phyloP scores from a whole-genome alignment of 768 basidiomycete genomes.

The Pleurotus tuoliensis region DNA sequence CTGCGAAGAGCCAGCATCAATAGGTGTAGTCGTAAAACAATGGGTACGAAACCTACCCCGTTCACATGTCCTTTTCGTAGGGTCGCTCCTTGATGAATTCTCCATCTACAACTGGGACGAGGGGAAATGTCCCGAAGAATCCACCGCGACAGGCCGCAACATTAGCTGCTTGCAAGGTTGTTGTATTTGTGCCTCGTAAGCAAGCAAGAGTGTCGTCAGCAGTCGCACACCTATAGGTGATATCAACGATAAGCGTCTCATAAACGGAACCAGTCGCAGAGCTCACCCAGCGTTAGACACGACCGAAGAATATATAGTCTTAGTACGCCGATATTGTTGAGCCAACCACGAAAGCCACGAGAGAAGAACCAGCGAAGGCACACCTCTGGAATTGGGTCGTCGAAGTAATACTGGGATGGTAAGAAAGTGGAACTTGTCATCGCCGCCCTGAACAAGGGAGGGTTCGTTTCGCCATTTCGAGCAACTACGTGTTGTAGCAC shows the following conservation, averaged over 20 bases:
- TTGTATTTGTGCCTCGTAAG: constrained; percentile 14
- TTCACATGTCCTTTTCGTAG: not conserved
- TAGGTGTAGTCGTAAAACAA: not conserved
- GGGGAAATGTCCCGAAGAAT: constrained; percentile 23
- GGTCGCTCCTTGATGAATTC: constrained; percentile 19
- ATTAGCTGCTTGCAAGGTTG: constrained; percentile 20
- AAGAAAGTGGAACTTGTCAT: constrained; percentile 27
- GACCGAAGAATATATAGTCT: not conserved
- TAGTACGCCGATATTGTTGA: no score
- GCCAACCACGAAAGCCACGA: no score
- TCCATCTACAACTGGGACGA: constrained; percentile 30
- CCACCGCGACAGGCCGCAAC: constrained; percentile 15
- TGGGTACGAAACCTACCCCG: not conserved
- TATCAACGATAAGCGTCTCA: not conserved
- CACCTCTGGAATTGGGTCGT: constrained; percentile 18
- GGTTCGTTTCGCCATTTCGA: constrained; percentile 25
- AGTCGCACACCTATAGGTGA: constrained; percentile 11
- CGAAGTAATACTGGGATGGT: constrained; percentile 25
- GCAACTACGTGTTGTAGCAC: constrained; percentile 30
- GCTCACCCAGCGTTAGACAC: not conserved
- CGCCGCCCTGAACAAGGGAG: constrained; percentile 21
- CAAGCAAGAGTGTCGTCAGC: constrained; percentile 8
- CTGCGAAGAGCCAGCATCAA: not conserved
- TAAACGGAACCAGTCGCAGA: not conserved
- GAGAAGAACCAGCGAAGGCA: no score